A percentile compares a stretch with the other conserved stretches of the same genome.
These are phyloP conservation scores for Rhizoclosmatium globosum DNA, from an alignment of 192 early-diverging fungal species.

Conservation along the genomic window DNA sequence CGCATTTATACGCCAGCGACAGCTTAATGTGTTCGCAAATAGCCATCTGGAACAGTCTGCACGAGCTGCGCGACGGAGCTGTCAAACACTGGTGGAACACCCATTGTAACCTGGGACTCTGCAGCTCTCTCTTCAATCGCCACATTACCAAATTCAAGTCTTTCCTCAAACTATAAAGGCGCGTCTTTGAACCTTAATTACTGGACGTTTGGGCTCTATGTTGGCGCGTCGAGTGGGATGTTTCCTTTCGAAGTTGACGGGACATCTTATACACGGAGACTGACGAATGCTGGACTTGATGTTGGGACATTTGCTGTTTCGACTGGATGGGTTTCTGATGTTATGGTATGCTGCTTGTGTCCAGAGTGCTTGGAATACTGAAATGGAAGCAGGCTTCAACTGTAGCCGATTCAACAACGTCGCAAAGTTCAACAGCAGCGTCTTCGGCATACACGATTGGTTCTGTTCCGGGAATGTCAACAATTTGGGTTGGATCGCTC, in stretches of 20 bases:
- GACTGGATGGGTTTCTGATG: slow-evolving; percentile 15
- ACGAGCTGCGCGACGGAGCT: background rate
- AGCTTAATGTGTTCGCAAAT: background rate
- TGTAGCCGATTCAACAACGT: background rate
- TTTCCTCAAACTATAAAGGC: background rate
- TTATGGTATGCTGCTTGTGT: background rate
- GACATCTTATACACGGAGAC: background rate
- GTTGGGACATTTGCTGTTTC: background rate
- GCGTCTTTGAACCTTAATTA: background rate
- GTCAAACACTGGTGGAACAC: slow-evolving; percentile 7
- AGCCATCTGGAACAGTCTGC: background rate
- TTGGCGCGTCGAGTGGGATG: background rate
- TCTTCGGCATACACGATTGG: background rate
- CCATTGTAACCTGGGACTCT: slow-evolving; percentile 1
- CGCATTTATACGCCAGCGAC: background rate
- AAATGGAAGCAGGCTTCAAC: background rate
- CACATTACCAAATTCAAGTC: background rate
- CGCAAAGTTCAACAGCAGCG: background rate
- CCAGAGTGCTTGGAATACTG: background rate
- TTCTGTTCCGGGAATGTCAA: slow-evolving; percentile 8
- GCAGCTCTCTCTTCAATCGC: background rate
- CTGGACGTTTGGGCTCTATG: background rate
- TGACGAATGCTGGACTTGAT: background rate
- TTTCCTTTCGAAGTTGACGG: background rate
- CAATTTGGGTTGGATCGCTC: background rate